These are phyloP conservation scores for Backusella australiensis DNA, from an alignment of 192 early-diverging fungal genomes.

Conservation along the genomic window DNA sequence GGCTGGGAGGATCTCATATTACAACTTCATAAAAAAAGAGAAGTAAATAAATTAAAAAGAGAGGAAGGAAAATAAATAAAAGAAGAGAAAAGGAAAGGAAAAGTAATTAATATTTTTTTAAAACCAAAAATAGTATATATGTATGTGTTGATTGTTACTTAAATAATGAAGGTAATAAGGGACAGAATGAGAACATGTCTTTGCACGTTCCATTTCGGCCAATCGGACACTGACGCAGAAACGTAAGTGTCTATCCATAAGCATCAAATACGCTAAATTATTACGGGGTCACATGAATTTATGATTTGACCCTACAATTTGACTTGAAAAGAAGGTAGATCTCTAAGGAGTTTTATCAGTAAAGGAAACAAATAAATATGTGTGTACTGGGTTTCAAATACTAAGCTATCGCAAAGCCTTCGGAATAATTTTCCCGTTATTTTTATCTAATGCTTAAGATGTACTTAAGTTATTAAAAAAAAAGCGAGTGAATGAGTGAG, in stretches of 20 bases:
- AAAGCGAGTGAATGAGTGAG: no score
- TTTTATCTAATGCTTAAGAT: background rate
- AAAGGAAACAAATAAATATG: background rate
- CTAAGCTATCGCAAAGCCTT: background rate
- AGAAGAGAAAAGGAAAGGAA: background rate
- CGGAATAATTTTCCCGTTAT: background rate
- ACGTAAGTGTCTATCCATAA: background rate
- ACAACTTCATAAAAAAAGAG: background rate
- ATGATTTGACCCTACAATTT: background rate
- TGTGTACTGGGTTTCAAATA: background rate
- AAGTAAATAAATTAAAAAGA: background rate
- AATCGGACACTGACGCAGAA: slow-evolving; percentile 19
- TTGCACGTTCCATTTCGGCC: background rate
- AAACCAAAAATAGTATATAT: background rate
- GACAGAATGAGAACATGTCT: background rate
- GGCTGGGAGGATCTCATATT: background rate
- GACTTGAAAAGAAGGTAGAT: background rate
- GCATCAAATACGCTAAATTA: background rate
- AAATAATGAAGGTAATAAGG: background rate
- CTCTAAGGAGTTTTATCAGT: background rate
- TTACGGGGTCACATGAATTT: background rate
- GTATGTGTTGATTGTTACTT: background rate
- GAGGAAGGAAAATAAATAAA: background rate
- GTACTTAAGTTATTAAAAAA: no score
- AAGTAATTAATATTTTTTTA: background rate